phyloP scores from a whole-genome alignment of 306 rosid genomes.

The Trifolium subterraneum region DNA sequence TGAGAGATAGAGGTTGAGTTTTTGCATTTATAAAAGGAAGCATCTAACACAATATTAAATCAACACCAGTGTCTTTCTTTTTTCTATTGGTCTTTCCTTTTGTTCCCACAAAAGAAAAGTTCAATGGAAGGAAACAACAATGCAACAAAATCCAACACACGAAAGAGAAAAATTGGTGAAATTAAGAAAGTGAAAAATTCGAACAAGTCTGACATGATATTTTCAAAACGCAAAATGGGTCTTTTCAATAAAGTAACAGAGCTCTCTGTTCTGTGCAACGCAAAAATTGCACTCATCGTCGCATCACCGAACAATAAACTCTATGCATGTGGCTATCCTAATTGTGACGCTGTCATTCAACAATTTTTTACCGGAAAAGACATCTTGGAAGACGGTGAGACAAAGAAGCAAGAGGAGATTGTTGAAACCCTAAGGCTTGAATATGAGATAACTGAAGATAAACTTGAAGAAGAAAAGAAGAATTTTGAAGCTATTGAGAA shows the following conservation, averaged over 20 bases:
- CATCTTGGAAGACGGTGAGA: too few relatives aligned
- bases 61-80: too few relatives aligned
- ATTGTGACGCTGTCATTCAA: background rate
- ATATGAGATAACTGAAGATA: background rate
- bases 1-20: too few relatives aligned
- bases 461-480: background rate
- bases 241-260: conserved; percentile 68
- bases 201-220: conserved; percentile 53
- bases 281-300: conserved; percentile 50
- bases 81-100: too few relatives aligned
- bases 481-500: background rate
- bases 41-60: too few relatives aligned
- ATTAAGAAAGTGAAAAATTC: conserved; percentile 50
- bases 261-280: conserved; percentile 56
- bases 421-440: background rate
- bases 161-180: conserved; percentile 33
- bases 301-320: conserved; percentile 59
- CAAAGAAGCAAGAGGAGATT: background rate
- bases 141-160: too few relatives aligned
- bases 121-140: too few relatives aligned
- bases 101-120: too few relatives aligned
- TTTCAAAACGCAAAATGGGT: conserved; percentile 66
- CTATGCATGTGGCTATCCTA: conserved; percentile 62
- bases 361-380: background rate
- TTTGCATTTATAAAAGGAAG: too few relatives aligned